Percentiles rank a stretch among this genome's conserved stretches.
These are phyloP conservation scores for Ophiostoma himal-ulmi DNA, from an alignment of 2,329 filamentous ascomycete species.

Conservation along the genomic window DNA sequence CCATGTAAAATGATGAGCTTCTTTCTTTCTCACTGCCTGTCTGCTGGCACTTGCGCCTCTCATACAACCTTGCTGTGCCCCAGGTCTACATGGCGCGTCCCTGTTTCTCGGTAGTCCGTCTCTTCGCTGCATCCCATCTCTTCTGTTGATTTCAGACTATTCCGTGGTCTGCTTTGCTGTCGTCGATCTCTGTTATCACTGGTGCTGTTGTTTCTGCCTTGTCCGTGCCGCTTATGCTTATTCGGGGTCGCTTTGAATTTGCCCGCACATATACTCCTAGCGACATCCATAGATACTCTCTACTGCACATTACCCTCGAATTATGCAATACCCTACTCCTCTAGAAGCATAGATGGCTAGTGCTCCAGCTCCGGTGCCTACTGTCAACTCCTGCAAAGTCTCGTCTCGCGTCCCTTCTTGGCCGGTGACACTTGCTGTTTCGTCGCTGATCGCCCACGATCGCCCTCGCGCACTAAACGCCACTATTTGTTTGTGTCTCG, in stretches of 20 bases:
- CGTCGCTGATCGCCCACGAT: conserved; percentile 21
- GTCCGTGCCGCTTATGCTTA: not conserved
- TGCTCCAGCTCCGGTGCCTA: not conserved
- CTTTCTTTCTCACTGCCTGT: not conserved
- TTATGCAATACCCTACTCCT: not conserved
- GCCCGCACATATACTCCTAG: not conserved
- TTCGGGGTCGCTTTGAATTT: not conserved
- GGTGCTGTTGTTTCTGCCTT: not conserved
- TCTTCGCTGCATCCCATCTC: not conserved
- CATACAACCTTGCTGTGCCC: conserved; percentile 1
- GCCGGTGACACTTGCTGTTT: conserved; percentile 22
- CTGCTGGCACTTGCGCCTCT: not conserved
- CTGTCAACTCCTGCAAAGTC: not conserved
- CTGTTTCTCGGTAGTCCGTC: not conserved
- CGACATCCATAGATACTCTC: not conserved
- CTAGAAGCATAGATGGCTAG: not conserved
- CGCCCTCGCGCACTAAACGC: conserved; percentile 19
- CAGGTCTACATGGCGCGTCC: not conserved
- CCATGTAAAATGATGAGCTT: no score
- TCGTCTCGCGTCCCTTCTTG: conserved; percentile 18
- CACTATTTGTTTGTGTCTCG: conserved; percentile 14
- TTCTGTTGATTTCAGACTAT: not conserved
- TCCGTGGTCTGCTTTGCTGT: not conserved
- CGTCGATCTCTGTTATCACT: not conserved
- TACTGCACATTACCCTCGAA: no score